Evolutionary conservation across 192 early-diverging fungal genomes (phyloP).

Genomic region (Backusella luteola): DNA sequence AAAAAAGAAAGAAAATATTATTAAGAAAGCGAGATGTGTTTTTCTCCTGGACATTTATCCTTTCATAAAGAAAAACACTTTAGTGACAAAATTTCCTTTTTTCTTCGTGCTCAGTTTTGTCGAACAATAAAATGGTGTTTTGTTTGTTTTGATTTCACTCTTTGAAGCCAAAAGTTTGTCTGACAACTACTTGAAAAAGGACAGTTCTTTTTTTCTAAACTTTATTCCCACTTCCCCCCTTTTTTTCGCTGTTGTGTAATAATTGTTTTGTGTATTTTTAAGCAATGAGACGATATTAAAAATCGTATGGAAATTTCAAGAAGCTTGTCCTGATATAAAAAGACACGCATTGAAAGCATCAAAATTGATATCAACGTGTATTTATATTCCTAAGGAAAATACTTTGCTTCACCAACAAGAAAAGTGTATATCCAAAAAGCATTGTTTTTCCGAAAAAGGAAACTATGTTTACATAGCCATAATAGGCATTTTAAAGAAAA

Average conservation of each 20-base stretch:
- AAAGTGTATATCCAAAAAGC: background rate
- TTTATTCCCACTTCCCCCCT: background rate
- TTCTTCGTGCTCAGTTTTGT: background rate
- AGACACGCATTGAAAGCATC: too few species aligned
- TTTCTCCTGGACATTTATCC: too few species aligned
- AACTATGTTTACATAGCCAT: background rate
- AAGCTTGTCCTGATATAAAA: background rate
- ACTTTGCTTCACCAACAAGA: background rate
- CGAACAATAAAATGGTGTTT: background rate
- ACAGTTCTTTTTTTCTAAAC: background rate
- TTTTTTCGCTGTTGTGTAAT: background rate
- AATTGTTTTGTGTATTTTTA: background rate
- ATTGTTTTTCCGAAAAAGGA: conserved; percentile 3
- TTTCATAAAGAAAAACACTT: background rate
- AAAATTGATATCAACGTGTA: too few species aligned
- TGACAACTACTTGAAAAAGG: background rate
- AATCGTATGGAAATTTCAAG: background rate
- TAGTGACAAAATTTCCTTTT: background rate
- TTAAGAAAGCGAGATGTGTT: too few species aligned
- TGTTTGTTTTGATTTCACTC: background rate
- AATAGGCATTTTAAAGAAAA: background rate
- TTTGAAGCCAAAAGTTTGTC: background rate
- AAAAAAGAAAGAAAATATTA: too few species aligned
- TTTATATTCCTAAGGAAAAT: background rate
- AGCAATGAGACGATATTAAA: background rate